Evolutionary conservation across 768 basidiomycete species (phyloP).

Genomic region (Scleroderma bovista): DNA sequence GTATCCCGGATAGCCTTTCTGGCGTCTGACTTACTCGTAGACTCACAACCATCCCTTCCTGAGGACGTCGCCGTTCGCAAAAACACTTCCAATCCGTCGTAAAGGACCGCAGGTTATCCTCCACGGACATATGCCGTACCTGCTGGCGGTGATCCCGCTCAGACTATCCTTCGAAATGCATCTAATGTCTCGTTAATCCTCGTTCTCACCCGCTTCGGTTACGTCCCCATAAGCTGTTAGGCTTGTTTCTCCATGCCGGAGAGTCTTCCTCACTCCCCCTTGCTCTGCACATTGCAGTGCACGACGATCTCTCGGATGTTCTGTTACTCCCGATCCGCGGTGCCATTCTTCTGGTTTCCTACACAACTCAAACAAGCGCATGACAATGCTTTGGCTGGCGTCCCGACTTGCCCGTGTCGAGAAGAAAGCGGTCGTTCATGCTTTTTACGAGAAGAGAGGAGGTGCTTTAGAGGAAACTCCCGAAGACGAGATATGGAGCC

Average conservation of each 20-base stretch:
- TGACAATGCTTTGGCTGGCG: conserved; percentile 84
- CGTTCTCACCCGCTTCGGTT: conserved; percentile 53
- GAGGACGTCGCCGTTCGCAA: conserved; percentile 35
- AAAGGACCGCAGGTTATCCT: conserved; percentile 30
- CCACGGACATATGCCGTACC: conserved; percentile 49
- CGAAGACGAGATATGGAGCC: conserved; percentile 54
- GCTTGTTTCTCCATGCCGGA: conserved; percentile 63
- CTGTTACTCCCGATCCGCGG: conserved; percentile 71
- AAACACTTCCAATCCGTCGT: conserved; percentile 28
- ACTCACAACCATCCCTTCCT: conserved; percentile 44
- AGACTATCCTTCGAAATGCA: conserved; percentile 47
- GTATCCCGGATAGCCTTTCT: conserved; percentile 71
- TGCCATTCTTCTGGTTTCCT: conserved; percentile 78
- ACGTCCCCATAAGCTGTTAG: conserved; percentile 47
- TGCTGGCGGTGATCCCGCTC: conserved; percentile 59
- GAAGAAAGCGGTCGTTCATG: conserved; percentile 78
- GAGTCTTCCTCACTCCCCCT: conserved; percentile 61
- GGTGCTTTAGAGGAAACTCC: conserved; percentile 45
- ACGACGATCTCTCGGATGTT: conserved; percentile 65
- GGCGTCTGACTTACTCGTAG: conserved; percentile 60
- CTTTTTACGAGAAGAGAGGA: conserved; percentile 51
- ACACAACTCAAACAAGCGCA: conserved; percentile 76
- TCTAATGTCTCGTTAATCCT: conserved; percentile 40
- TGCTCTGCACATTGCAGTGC: conserved; percentile 65
- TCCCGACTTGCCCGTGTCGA: conserved; percentile 69